Evolutionary conservation across 352 stramenopile species (phyloP).

Genomic region (Thraustochytrium sp.): DNA sequence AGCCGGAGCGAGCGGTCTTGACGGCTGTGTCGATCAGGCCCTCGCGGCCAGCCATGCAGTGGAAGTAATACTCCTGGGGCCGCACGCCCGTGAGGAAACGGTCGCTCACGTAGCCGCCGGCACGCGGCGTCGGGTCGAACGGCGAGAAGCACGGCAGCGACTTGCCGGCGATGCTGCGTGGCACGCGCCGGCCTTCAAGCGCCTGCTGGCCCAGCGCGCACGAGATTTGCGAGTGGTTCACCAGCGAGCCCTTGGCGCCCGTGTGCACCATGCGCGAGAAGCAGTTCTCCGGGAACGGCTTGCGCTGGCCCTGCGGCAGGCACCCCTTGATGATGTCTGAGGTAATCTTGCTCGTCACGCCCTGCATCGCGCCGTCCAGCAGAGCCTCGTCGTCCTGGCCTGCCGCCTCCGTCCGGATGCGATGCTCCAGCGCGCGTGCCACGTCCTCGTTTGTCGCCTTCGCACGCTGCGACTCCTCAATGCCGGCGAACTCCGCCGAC

Average conservation of each 20-base stretch:
- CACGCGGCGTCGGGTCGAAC: conserved; percentile 92
- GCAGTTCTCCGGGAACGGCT: conserved; percentile 96
- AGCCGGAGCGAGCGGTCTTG: conserved; percentile 99
- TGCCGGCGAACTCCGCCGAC: conserved; percentile 42
- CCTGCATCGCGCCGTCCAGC: conserved; percentile 24
- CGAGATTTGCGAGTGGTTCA: conserved; percentile 99
- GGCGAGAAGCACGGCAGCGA: conserved; percentile 96
- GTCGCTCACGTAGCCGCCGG: conserved; percentile 98
- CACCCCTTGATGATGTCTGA: conserved; percentile 96
- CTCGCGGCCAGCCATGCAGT: conserved; percentile 99
- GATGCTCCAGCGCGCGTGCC: not conserved
- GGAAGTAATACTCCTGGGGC: conserved; percentile 99
- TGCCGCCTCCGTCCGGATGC: not conserved
- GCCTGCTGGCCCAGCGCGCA: conserved; percentile 98
- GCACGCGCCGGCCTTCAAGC: conserved; percentile 96
- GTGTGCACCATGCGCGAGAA: conserved; percentile 99
- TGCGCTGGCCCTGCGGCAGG: conserved; percentile 90
- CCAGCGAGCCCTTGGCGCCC: conserved; percentile 98
- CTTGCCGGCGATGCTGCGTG: conserved; percentile 91
- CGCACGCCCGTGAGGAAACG: conserved; percentile 93
- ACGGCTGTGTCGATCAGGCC: conserved; percentile 94
- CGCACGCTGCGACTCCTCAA: conserved; percentile 16
- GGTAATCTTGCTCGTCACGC: conserved; percentile 31
- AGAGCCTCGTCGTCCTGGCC: conserved; percentile 24
- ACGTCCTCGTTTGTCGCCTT: not conserved